Conservation (phyloP, 441 rosid genomes). For the Gossypium aridum region DNA sequence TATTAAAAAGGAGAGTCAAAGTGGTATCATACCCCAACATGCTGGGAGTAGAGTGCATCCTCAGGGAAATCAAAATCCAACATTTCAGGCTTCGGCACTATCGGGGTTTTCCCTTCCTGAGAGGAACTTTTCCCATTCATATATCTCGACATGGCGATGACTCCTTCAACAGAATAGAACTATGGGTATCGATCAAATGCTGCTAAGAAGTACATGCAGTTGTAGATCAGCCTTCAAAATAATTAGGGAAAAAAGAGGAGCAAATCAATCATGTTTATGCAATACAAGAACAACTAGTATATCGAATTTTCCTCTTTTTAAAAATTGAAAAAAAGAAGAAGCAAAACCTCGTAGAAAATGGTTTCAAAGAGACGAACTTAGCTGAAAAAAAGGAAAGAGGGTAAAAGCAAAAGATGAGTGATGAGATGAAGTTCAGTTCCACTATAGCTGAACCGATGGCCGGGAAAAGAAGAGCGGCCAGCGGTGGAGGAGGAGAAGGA, state of each 20-base stretch:
- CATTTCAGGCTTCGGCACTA: constrained; percentile 48
- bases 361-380: not conserved
- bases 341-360: not conserved
- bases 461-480: not conserved
- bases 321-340: not conserved
- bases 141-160: constrained; percentile 6
- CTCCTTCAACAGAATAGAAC: not conserved
- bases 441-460: not conserved
- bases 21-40: constrained; percentile 35
- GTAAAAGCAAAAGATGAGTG: not conserved
- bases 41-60: constrained; percentile 28
- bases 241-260: too few species aligned
- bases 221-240: not conserved
- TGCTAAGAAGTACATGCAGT: not conserved
- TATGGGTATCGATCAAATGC: not conserved
- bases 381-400: not conserved
- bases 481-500: not conserved
- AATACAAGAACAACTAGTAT: not conserved
- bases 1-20: not conserved
- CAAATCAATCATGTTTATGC: too few species aligned
- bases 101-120: constrained; percentile 18
- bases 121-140: constrained; percentile 28
- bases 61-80: constrained; percentile 46
- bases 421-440: not conserved
- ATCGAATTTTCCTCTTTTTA: not conserved